Conservation (phyloP, 805 yeast genomes). For the Suhomyces tanzawaensis region DNA sequence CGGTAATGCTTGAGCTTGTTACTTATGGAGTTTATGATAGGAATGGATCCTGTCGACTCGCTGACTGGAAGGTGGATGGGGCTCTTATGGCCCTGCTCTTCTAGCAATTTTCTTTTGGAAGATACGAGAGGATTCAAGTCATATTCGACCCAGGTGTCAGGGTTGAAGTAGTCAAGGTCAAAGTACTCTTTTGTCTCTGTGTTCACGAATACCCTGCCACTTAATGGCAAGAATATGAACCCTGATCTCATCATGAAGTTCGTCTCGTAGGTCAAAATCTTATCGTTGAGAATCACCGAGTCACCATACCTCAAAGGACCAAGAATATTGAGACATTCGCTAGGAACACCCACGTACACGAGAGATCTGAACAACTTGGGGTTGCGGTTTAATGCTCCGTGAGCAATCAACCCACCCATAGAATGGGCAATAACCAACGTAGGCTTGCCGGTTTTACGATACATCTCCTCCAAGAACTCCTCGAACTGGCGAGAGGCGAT, state of each 20-base stretch:
- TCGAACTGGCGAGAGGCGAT: slow-evolving; percentile 51
- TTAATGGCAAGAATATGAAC: slow-evolving; percentile 71
- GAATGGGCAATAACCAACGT: slow-evolving; percentile 81
- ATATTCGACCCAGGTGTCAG: slow-evolving; percentile 75
- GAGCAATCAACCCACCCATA: slow-evolving; percentile 90
- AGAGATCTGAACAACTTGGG: slow-evolving; percentile 72
- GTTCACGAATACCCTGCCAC: slow-evolving; percentile 74
- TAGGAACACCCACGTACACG: slow-evolving; percentile 80
- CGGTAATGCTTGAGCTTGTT: slow-evolving; percentile 26
- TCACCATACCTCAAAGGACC: slow-evolving; percentile 88
- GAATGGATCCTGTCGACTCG: slow-evolving; percentile 13
- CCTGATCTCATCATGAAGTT: slow-evolving; percentile 88
- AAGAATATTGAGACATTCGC: slow-evolving; percentile 78
- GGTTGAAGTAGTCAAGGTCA: slow-evolving; percentile 74
- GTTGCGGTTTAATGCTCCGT: slow-evolving; percentile 66
- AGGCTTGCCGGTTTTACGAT: slow-evolving; percentile 52
- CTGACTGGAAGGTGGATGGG: not conserved
- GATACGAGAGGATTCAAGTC: slow-evolving; percentile 73
- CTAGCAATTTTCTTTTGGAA: slow-evolving; percentile 27
- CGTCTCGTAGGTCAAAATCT: slow-evolving; percentile 72
- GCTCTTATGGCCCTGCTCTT: slow-evolving; percentile 12
- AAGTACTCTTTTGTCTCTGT: slow-evolving; percentile 53
- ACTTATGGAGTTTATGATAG: slow-evolving; percentile 26
- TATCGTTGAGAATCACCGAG: slow-evolving; percentile 69
- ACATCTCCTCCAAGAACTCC: slow-evolving; percentile 45